Conservation (phyloP, 257 asterid species). For the Jasminum sambac region DNA sequence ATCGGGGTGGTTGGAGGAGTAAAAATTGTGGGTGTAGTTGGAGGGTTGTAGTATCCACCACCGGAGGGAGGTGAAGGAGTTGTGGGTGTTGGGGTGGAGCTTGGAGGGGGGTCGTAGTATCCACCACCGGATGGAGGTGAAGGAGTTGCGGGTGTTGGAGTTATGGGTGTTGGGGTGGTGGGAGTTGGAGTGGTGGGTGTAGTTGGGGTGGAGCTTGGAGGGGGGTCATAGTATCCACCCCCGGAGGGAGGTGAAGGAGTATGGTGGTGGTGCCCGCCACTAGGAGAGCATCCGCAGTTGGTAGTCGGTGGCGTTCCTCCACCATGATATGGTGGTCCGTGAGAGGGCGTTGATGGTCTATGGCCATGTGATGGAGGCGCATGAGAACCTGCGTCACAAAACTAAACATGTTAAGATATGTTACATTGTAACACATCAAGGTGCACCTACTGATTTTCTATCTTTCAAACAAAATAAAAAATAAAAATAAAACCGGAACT, state of each 20-base stretch:
- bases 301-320: slow-evolving; percentile 52
- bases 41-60: too few relatives aligned
- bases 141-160: slow-evolving; percentile 39
- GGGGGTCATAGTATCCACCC: slow-evolving; percentile 36
- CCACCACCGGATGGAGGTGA: slow-evolving; percentile 37
- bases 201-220: slow-evolving; percentile 40
- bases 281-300: slow-evolving; percentile 75
- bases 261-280: slow-evolving; percentile 52
- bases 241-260: slow-evolving; percentile 46
- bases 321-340: slow-evolving; percentile 47
- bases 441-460: not conserved
- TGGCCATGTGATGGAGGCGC: slow-evolving; percentile 45
- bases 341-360: slow-evolving; percentile 38
- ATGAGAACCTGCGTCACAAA: slow-evolving; percentile 40
- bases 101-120: slow-evolving; percentile 37
- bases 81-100: slow-evolving; percentile 36
- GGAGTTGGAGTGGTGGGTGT: slow-evolving; percentile 36
- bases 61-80: slow-evolving; percentile 34
- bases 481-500: not conserved
- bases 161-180: slow-evolving; percentile 19
- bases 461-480: not conserved
- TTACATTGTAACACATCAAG: not conserved
- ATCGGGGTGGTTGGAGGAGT: slow-evolving; percentile 42
- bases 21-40: slow-evolving; percentile 18
- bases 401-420: slow-evolving; percentile 8